Conservation (phyloP, 164 flowering plant genomes). For the Kalanchoe fedtschenkoi region DNA sequence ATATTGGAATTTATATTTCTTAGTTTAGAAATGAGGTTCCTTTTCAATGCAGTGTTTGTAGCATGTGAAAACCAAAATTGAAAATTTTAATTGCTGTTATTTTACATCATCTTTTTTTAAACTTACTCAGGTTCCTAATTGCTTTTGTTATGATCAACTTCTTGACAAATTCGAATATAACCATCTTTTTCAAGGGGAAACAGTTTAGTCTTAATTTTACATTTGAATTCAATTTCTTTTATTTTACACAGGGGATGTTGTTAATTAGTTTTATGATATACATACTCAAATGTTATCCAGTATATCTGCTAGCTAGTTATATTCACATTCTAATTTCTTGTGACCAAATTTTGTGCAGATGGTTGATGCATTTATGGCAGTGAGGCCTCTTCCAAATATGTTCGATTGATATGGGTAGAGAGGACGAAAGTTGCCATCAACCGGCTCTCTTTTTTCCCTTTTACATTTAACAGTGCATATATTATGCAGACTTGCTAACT, state of each 20-base stretch:
- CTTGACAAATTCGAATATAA: too few relatives aligned
- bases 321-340: background rate
- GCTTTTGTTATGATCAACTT: too few relatives aligned
- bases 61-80: background rate
- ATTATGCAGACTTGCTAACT: too few relatives aligned
- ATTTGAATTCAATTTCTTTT: background rate
- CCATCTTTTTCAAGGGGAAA: too few relatives aligned
- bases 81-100: too few relatives aligned
- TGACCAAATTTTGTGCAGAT: constrained; percentile 25
- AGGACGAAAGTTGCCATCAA: background rate
- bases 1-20: background rate
- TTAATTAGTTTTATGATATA: background rate
- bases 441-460: background rate
- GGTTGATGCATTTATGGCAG: constrained; percentile 91
- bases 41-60: background rate
- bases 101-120: background rate
- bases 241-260: background rate
- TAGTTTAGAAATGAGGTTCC: background rate
- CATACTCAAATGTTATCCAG: too few relatives aligned
- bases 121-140: background rate
- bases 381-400: constrained; percentile 74
- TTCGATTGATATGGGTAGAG: constrained; percentile 24
- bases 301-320: background rate
- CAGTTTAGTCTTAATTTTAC: too few relatives aligned
- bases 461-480: too few relatives aligned